Conservation (phyloP, 257 asterid genomes). For the Petunia axillaris region DNA sequence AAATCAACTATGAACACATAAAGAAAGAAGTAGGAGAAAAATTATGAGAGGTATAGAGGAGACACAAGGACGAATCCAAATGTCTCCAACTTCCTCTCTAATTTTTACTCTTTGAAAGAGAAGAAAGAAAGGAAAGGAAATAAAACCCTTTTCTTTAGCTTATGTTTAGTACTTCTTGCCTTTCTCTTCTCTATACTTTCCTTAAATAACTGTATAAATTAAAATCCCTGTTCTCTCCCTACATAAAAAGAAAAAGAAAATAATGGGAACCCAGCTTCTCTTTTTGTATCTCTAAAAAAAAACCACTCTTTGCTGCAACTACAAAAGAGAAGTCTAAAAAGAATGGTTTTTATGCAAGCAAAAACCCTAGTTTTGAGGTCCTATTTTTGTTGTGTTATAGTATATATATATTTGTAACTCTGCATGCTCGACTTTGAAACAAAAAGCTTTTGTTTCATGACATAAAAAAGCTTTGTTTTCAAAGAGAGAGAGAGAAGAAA, state of each 20-base stretch:
- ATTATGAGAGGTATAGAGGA: constrained; percentile 72
- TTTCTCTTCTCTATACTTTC: constrained; percentile 30
- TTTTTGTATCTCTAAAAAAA: neutral
- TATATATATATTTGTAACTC: constrained; percentile 2
- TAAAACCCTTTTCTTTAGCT: neutral
- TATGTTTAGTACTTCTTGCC: constrained; percentile 34
- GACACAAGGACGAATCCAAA: constrained; percentile 90
- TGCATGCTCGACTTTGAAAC: constrained; percentile 41
- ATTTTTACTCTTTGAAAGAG: constrained; percentile 32
- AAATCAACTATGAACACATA: neutral
- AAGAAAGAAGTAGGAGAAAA: constrained; percentile 7
- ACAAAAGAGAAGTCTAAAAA: neutral
- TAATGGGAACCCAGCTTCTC: neutral
- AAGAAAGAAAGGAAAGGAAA: constrained; percentile 34
- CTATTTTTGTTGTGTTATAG: constrained; percentile 20
- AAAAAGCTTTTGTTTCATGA: constrained; percentile 28
- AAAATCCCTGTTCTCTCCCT: constrained; percentile 7
- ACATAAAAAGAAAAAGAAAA: neutral
- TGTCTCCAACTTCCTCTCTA: constrained; percentile 81
- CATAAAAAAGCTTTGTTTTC: constrained; percentile 21
- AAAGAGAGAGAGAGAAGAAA: neutral
- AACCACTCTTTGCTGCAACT: constrained; percentile 21
- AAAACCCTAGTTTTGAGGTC: constrained; percentile 36
- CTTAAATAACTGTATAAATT: constrained; percentile 14
- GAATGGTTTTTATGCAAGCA: constrained; percentile 18